phyloP scores from a whole-genome alignment of 768 basidiomycete species.

The Strobilomyces dryophilus region DNA sequence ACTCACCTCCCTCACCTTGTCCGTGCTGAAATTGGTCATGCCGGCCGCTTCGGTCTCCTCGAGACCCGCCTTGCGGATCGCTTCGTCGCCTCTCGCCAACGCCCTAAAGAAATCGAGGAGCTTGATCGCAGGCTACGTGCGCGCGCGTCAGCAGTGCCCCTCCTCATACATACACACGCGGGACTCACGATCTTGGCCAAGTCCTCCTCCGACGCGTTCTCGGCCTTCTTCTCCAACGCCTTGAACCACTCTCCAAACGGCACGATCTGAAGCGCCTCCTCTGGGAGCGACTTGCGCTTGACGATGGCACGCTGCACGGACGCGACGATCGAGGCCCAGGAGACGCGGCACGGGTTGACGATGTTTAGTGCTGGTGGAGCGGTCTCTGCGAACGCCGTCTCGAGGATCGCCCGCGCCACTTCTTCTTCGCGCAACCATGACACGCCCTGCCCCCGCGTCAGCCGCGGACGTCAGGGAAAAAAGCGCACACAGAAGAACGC shows the following conservation, averaged over 20 bases:
- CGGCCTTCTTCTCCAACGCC: constrained; percentile 19
- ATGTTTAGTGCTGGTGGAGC: not conserved
- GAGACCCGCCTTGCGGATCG: not conserved
- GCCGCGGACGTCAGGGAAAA: too few species aligned
- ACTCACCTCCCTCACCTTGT: constrained; percentile 12
- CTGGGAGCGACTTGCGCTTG: constrained; percentile 1
- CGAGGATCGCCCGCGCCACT: constrained; percentile 32
- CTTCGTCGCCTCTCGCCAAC: constrained; percentile 18
- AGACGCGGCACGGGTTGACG: constrained; percentile 33
- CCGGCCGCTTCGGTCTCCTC: constrained; percentile 17
- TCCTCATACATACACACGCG: too few species aligned
- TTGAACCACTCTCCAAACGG: constrained; percentile 35
- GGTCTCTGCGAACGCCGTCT: constrained; percentile 21
- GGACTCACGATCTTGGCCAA: constrained; percentile 29
- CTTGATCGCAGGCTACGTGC: constrained; percentile 32
- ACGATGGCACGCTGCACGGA: constrained; percentile 19
- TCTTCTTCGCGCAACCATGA: constrained; percentile 36
- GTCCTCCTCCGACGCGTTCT: constrained; percentile 23
- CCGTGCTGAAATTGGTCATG: constrained; percentile 18
- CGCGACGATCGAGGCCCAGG: constrained; percentile 31
- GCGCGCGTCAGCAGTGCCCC: not conserved
- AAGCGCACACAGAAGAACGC: too few species aligned
- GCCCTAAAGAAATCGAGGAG: constrained; percentile 32
- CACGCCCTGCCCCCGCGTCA: too few species aligned
- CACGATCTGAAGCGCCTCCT: constrained; percentile 26